Conservation (phyloP, 192 early-diverging fungal genomes). For the Nowakowskiella sp. region DNA sequence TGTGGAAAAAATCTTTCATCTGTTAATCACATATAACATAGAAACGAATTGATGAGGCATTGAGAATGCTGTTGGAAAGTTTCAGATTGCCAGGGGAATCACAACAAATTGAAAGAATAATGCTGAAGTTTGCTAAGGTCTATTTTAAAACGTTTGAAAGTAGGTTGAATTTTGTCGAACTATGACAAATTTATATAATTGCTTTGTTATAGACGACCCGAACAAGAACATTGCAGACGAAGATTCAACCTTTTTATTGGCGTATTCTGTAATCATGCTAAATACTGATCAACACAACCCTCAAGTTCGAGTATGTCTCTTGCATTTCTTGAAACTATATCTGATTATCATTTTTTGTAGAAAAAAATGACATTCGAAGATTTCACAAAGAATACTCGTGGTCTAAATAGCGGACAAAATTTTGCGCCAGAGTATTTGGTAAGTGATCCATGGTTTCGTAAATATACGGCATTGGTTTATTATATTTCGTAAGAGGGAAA, state of each 20-base stretch:
- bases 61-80: conserved; percentile 83
- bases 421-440: conserved; percentile 76
- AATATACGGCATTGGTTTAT: not conserved
- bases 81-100: conserved; percentile 97
- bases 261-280: conserved; percentile 93
- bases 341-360: conserved; percentile 21
- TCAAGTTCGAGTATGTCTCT: conserved; percentile 59
- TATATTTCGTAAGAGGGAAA: conserved; percentile 28
- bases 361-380: conserved; percentile 83
- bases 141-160: conserved; percentile 60
- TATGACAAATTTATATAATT: conserved; percentile 10
- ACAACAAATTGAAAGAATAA: conserved; percentile 93
- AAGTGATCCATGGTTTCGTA: conserved; percentile 3
- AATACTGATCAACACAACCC: conserved; percentile 98
- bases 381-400: conserved; percentile 80
- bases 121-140: conserved; percentile 79
- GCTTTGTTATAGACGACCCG: conserved; percentile 13
- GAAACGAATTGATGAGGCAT: conserved; percentile 90
- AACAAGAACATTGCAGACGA: conserved; percentile 64
- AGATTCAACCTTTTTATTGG: conserved; percentile 78
- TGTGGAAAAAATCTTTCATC: not conserved
- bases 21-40: conserved; percentile 19
- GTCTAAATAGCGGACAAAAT: conserved; percentile 78
- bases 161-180: conserved; percentile 7
- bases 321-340: not conserved